Conservation (phyloP, 768 basidiomycete genomes). For the Tubosaeta sp. region DNA sequence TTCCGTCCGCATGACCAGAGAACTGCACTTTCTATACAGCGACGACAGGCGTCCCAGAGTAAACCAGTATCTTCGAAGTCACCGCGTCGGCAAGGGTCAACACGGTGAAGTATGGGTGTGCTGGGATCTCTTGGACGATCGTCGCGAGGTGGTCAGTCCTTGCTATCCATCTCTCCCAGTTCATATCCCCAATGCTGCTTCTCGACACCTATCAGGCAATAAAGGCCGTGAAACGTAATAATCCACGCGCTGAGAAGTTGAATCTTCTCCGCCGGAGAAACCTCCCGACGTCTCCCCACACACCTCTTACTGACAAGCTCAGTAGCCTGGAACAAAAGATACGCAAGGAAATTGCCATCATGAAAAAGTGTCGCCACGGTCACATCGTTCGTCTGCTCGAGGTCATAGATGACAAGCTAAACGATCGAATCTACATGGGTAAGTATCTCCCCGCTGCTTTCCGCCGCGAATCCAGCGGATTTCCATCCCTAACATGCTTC, state of each 20-base stretch:
- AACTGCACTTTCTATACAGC: slow-evolving; percentile 38
- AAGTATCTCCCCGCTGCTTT: slow-evolving; percentile 32
- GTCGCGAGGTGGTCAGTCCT: slow-evolving; percentile 45
- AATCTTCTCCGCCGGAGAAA: slow-evolving; percentile 48
- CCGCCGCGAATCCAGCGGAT: slow-evolving; percentile 11
- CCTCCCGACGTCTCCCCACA: slow-evolving; percentile 40
- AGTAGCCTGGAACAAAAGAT: slow-evolving; percentile 79
- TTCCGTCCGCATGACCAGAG: slow-evolving; percentile 48
- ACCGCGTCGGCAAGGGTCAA: slow-evolving; percentile 79
- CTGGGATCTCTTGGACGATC: slow-evolving; percentile 43
- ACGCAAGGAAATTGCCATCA: slow-evolving; percentile 92
- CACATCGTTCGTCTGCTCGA: slow-evolving; percentile 88
- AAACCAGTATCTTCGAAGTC: slow-evolving; percentile 82
- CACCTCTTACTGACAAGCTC: slow-evolving; percentile 62
- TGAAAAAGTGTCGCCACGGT: slow-evolving; percentile 93
- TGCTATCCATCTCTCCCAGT: slow-evolving; percentile 5
- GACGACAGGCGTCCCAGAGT: slow-evolving; percentile 48
- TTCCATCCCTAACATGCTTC: slow-evolving; percentile 19
- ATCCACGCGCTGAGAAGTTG: slow-evolving; percentile 65
- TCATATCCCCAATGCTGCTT: slow-evolving; percentile 7
- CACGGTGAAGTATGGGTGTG: slow-evolving; percentile 88
- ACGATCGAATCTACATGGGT: slow-evolving; percentile 93
- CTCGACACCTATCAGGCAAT: slow-evolving; percentile 53
- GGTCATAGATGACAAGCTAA: slow-evolving; percentile 89
- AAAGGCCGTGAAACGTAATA: slow-evolving; percentile 71